Evolutionary conservation across 192 early-diverging fungal species (phyloP).

Genomic region (Coemansia sp.): DNA sequence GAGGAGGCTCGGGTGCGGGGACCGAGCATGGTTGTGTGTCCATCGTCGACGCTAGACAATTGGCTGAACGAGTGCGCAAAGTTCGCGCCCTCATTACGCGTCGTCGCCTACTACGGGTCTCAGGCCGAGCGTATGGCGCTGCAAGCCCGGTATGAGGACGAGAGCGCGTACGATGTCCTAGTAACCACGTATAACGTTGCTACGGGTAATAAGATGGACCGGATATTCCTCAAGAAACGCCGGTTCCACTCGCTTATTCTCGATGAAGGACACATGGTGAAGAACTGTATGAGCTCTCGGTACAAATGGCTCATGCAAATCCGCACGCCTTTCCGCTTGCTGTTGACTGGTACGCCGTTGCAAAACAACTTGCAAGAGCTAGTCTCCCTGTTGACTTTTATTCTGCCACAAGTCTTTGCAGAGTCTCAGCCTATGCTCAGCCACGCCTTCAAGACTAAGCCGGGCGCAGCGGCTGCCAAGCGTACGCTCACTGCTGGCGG

Average conservation of each 20-base stretch:
- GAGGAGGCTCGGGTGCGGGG: slow-evolving; percentile 43
- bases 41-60: slow-evolving; percentile 88
- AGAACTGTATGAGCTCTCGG: slow-evolving; percentile 79
- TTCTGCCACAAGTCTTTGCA: slow-evolving; percentile 79
- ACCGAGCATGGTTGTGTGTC: slow-evolving; percentile 82
- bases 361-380: slow-evolving; percentile 94
- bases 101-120: slow-evolving; percentile 65
- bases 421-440: slow-evolving; percentile 53
- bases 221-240: slow-evolving; percentile 70
- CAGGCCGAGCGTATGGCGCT: slow-evolving; percentile 60
- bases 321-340: slow-evolving; percentile 61
- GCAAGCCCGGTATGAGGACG: slow-evolving; percentile 59
- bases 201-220: slow-evolving; percentile 68
- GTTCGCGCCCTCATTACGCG: slow-evolving; percentile 65
- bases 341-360: slow-evolving; percentile 84
- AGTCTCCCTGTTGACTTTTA: slow-evolving; percentile 80
- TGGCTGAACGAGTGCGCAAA: slow-evolving; percentile 86
- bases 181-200: slow-evolving; percentile 87
- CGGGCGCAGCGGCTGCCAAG: not conserved
- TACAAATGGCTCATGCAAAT: slow-evolving; percentile 78
- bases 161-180: slow-evolving; percentile 62
- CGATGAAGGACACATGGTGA: slow-evolving; percentile 92
- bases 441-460: slow-evolving; percentile 51
- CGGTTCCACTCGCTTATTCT: slow-evolving; percentile 72
- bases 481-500: slow-evolving; percentile 7